A percentile compares a stretch with the other conserved stretches of the same genome.
Conservation (phyloP, 1,284 basidiomycete species). For the Pseudozyma sp. region DNA sequence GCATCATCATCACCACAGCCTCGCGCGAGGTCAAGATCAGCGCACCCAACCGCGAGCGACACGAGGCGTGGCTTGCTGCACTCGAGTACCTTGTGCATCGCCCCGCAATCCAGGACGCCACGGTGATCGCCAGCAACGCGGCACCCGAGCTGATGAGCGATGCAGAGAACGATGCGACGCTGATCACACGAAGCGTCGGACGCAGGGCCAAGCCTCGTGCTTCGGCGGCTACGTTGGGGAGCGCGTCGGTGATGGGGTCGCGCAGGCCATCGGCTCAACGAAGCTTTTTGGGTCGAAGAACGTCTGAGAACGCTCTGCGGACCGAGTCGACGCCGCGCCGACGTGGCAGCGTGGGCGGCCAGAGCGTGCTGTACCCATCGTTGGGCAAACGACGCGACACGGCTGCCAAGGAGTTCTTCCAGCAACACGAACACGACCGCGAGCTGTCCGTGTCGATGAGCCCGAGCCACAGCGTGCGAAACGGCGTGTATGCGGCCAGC, state of each 20-base stretch:
- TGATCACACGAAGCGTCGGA: conserved; percentile 24
- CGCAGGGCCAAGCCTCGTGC: conserved; percentile 38
- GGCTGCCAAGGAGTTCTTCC: conserved; percentile 85
- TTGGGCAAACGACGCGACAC: conserved; percentile 85
- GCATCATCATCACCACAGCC: conserved; percentile 89
- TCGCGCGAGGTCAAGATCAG: conserved; percentile 98
- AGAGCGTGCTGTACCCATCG: conserved; percentile 69
- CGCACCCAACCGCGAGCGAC: conserved; percentile 89
- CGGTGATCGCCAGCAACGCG: conserved; percentile 40
- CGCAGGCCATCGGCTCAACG: conserved; percentile 62
- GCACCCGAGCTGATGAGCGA: conserved; percentile 38
- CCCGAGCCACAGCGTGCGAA: conserved; percentile 32
- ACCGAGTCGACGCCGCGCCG: conserved; percentile 76
- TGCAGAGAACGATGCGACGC: conserved; percentile 33
- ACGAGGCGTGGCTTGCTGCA: conserved; percentile 91
- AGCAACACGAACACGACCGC: conserved; percentile 53
- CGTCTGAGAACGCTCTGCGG: conserved; percentile 63
- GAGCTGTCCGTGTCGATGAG: conserved; percentile 41
- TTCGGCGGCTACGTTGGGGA: conserved; percentile 33
- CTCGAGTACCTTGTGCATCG: conserved; percentile 61
- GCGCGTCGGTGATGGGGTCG: conserved; percentile 23
- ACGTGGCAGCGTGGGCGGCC: conserved; percentile 74
- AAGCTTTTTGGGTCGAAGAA: conserved; percentile 61
- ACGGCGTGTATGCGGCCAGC: conserved; percentile 28
- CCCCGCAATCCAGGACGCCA: conserved; percentile 43